Conservation (phyloP, 495 filamentous ascomycete species). For the Emericellopsis terricola region DNA sequence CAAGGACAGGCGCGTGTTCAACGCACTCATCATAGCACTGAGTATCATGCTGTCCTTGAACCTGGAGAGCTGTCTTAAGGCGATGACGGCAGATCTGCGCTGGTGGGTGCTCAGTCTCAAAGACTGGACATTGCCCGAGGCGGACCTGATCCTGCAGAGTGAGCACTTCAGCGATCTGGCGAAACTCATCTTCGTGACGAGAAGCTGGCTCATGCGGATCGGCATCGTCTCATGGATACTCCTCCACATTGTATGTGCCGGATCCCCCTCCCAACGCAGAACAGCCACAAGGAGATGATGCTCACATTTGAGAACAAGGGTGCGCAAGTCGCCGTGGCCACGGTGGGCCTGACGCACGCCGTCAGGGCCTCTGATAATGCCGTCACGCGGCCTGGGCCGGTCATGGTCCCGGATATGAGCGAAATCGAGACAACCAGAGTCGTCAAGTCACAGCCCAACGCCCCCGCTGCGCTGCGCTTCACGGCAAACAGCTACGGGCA, state of each 20-base stretch:
- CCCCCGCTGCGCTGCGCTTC: not conserved
- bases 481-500: conserved; percentile 2
- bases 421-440: conserved; percentile 1
- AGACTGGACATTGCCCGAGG: conserved; percentile 8
- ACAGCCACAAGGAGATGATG: not conserved
- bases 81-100: conserved; percentile 12
- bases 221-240: not conserved
- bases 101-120: conserved; percentile 8
- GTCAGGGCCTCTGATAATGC: not conserved
- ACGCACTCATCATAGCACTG: conserved; percentile 9
- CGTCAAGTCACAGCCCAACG: not conserved
- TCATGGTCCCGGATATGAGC: not conserved
- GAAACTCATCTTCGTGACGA: not conserved
- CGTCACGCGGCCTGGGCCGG: not conserved
- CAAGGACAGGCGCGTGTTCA: conserved; percentile 7
- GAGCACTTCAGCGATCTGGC: conserved; percentile 1
- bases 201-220: not conserved
- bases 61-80: conserved; percentile 12
- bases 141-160: conserved; percentile 1
- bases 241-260: not conserved
- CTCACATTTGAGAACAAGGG: not conserved
- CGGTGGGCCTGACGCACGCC: not conserved
- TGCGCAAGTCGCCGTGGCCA: conserved; percentile 1
- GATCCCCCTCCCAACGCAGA: not conserved
- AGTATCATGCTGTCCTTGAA: conserved; percentile 11